Evolutionary conservation across 2,329 filamentous ascomycete genomes (phyloP).

Genomic region (Thielaviopsis musarum): DNA sequence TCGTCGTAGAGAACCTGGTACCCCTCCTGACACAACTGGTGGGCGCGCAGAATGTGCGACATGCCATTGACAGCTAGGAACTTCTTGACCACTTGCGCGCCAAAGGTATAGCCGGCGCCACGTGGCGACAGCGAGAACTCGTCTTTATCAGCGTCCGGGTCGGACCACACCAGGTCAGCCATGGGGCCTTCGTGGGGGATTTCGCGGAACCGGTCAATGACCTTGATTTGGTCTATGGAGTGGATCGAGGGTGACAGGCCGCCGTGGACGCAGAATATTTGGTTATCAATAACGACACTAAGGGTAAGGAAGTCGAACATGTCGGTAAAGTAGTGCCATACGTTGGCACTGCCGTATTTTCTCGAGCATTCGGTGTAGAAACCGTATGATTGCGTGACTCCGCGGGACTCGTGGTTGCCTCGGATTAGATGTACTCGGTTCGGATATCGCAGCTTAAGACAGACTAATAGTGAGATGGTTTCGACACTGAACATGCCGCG

Average conservation of each 20-base stretch:
- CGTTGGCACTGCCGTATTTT: constrained; percentile 96
- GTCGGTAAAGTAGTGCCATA: constrained; percentile 99
- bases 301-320: constrained; percentile 99
- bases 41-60: constrained; percentile 93
- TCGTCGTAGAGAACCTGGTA: constrained; percentile 96
- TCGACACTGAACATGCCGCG: constrained; percentile 97
- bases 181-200: constrained; percentile 98
- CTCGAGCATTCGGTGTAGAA: constrained; percentile 97
- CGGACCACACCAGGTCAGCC: constrained; percentile 98
- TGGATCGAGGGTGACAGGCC: constrained; percentile 83
- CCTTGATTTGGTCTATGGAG: constrained; percentile 98
- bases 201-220: constrained; percentile 96
- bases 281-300: constrained; percentile 94
- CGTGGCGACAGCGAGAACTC: constrained; percentile 90
- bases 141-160: constrained; percentile 91
- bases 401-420: constrained; percentile 93
- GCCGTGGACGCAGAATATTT: constrained; percentile 98
- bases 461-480: constrained; percentile 94
- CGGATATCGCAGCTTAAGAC: constrained; percentile 91
- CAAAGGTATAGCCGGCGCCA: constrained; percentile 93
- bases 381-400: constrained; percentile 95
- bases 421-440: constrained; percentile 90
- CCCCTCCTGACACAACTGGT: constrained; percentile 95
- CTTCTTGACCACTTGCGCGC: constrained; percentile 94
- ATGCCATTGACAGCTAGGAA: constrained; percentile 95